Base-by-base conservation (phyloP, 139 green algal species). In the Chlorella sp. region DNA sequence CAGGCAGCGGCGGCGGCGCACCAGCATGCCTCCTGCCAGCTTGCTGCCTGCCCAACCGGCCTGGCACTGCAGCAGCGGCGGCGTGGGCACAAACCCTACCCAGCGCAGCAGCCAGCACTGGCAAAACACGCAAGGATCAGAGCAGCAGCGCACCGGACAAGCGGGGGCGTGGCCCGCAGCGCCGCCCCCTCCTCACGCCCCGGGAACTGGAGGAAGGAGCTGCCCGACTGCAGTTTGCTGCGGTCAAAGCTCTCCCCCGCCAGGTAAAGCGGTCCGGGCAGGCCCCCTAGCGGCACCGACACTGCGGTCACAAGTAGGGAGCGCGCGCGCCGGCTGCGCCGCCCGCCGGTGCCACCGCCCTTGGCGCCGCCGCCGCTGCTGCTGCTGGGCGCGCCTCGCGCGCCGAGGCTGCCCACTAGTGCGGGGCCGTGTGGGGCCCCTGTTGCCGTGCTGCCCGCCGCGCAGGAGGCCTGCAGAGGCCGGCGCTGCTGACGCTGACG, bases 261-360 rank as follows among this genome's bases (percentile, higher is more conserved):
- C 23, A 86, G 81, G 62, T 60, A 80, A 1, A 86, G 72, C 16
- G 82, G 81, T 28, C 82, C 82, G 38, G 82, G 82, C 39, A 86
- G 69, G 21, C 13, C 67, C 15, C 23, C 18, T 15, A 41, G 32
- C 32, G 30, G 30, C n/a, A 23, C 32, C n/a, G 67, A 23, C n/a
- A 47, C 23, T 30, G 67, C 67, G 4, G 67, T 30, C 3, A 39
- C 67, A 30, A 41, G 16, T 38, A 23, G 13, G 28, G 15, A 12
- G 26, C 3, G 3, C 11, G 17, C 16, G 68, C 68, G 18, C 26
- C 4, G 11, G 32, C 32, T 63, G 25, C 39, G 39, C 4, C 41
- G 32, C 23, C 28, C 23, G 21, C 39, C 39, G 34, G 7, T 25
- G 67, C 32, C 67, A 12, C 18, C 67, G 67, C 67, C 67, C 16